Base-by-base conservation (phyloP, 1,139 yeast genomes). In the Zygoascus meyerae region DNA sequence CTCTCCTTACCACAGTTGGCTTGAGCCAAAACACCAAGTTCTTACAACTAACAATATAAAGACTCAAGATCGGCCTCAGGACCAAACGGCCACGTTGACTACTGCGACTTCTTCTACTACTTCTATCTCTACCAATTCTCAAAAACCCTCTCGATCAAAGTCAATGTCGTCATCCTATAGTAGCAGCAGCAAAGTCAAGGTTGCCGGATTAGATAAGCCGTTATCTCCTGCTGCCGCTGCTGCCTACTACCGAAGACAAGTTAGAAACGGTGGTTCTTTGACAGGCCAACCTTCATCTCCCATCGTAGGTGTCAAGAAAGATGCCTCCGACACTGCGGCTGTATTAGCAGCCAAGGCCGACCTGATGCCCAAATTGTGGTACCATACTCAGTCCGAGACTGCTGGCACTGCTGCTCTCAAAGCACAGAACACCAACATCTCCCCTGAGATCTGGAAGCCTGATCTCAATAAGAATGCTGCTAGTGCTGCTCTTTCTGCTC, bases 261-360 rank as follows among this genome's bases (percentile, higher is more conserved):
- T 83, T 61, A 84, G 78, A 59, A 83, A 82, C 59, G 95, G 95
- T 35, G 36, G 37, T 14, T n/a, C 36, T 12, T 73, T 81, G 45
- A 86, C 74, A 66, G 75, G 77, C 54, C 73, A 79, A 47, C 96
- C 96, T 2, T 81, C 86, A 10, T 73, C 71, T 45, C 78, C 81
- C 4, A 67, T 76, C 12, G 75, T 85, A 2, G 96, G 97, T 11
- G 92, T 86, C 48, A 75, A 68, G 31, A 57, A 55, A 28, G 45
- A 52, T 21, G 58, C 65, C 28, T 63, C 67, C 11, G 63, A 60
- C 44, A 54, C 61, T 14, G 70, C 71, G 15, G 74, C 73, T 2
- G 51, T 61, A 14, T 55, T 65, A 32, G 74, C 74, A 14, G 52
- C 63, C 30, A 53, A 57, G 47, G 48, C 61, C 14, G 62, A 65